Percentiles rank a stretch among this genome's conserved stretches.
Evolutionary conservation across 2,329 filamentous ascomycete genomes (phyloP).

Genomic region (Ramularia endophylla): DNA sequence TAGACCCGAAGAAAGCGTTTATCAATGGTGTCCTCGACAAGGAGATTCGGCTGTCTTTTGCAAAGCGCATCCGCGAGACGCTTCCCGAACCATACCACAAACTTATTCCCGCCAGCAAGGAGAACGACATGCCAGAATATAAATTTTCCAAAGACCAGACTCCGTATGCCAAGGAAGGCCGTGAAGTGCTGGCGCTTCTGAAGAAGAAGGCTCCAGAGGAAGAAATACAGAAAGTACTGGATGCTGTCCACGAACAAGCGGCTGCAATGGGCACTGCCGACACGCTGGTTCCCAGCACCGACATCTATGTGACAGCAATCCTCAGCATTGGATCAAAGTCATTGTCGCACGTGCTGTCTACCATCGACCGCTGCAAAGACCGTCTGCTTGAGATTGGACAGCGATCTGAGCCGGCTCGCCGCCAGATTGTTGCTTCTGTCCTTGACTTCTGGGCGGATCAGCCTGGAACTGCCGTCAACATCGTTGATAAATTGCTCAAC

Average conservation of each 20-base stretch:
- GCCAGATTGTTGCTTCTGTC: constrained; percentile 85
- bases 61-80: constrained; percentile 91
- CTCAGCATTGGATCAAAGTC: constrained; percentile 94
- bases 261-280: constrained; percentile 62
- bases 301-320: constrained; percentile 89
- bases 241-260: constrained; percentile 75
- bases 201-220: constrained; percentile 79
- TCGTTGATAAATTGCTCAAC: constrained; percentile 94
- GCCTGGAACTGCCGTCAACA: constrained; percentile 83
- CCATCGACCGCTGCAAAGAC: constrained; percentile 91
- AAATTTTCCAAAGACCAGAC: constrained; percentile 74
- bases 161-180: constrained; percentile 79
- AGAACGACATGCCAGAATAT: constrained; percentile 93
- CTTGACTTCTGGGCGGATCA: constrained; percentile 92
- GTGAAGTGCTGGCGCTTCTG: constrained; percentile 71
- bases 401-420: constrained; percentile 66
- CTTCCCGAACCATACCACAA: constrained; percentile 75
- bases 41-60: constrained; percentile 93
- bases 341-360: constrained; percentile 89
- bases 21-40: constrained; percentile 88
- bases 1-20: constrained; percentile 89
- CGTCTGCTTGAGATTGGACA: constrained; percentile 74
- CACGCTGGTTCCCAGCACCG: constrained; percentile 77
- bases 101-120: constrained; percentile 78
- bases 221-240: constrained; percentile 76